A percentile compares a stretch with the other conserved stretches of the same genome.
phyloP scores from a whole-genome alignment of 306 rosid genomes.

The Vigna radiata region DNA sequence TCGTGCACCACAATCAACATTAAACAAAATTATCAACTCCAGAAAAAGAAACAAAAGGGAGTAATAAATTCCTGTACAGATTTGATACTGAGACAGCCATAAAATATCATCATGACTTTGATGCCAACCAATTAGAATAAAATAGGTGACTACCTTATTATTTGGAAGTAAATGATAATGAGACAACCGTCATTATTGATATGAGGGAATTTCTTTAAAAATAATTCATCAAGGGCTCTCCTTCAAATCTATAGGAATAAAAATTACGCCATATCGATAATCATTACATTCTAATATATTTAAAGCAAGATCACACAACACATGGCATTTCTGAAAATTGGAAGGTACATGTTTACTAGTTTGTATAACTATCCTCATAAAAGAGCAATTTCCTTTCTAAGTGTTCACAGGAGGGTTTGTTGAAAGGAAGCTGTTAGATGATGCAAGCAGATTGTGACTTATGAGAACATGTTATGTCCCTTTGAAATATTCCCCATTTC shows the following conservation, averaged over 20 bases:
- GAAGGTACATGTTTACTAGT: slow-evolving; percentile 4
- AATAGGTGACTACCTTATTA: neutral
- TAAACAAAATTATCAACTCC: slow-evolving; percentile 21
- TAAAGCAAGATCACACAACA: slow-evolving; percentile 10
- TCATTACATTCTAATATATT: slow-evolving; percentile 11
- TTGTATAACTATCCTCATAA: neutral
- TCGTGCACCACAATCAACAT: neutral
- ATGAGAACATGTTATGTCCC: neutral
- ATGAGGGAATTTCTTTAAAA: neutral
- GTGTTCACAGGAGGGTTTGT: neutral
- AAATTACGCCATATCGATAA: neutral
- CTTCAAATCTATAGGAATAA: neutral
- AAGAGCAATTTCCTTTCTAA: neutral
- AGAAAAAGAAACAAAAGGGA: slow-evolving; percentile 28
- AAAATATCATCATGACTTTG: slow-evolving; percentile 12
- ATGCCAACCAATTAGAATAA: slow-evolving; percentile 1
- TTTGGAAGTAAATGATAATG: neutral
- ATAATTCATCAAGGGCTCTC: neutral
- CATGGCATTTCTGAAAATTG: neutral
- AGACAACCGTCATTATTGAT: slow-evolving; percentile 7
- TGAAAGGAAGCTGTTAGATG: slow-evolving; percentile 10
- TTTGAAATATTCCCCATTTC: slow-evolving; percentile 1
- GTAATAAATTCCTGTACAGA: neutral
- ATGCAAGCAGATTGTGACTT: slow-evolving; percentile 5
- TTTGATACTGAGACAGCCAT: neutral